A percentile compares a stretch with the other conserved stretches of the same genome.
These are phyloP conservation scores for Lactarius pseudohatsudake DNA, from an alignment of 768 basidiomycete genomes.

Conservation along the genomic window DNA sequence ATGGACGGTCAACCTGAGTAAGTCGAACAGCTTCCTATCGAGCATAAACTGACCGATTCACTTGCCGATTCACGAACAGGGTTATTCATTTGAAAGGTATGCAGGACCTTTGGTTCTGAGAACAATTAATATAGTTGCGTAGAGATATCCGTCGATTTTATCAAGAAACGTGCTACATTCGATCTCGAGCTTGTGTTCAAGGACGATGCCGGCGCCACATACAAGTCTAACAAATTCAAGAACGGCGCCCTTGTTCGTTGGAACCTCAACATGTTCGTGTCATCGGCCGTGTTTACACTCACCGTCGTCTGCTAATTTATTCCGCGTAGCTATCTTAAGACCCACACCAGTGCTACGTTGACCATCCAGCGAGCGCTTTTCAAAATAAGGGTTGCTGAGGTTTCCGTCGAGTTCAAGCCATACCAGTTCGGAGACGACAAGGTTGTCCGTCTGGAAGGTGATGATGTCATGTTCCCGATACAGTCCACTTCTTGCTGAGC, in stretches of 20 bases:
- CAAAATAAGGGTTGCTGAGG: not conserved
- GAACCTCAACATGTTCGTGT: not conserved
- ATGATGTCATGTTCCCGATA: not conserved
- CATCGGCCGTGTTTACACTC: fast-evolving
- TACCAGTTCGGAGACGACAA: not conserved
- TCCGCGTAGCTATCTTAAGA: too few species aligned
- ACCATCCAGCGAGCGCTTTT: not conserved
- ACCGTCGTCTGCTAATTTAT: not conserved
- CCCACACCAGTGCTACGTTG: not conserved
- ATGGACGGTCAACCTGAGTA: not conserved
- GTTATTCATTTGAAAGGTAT: not conserved
- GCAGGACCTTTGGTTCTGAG: not conserved
- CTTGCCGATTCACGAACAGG: not conserved
- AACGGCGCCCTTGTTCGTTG: not conserved
- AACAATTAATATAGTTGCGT: not conserved
- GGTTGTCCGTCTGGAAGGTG: not conserved
- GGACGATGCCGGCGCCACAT: not conserved
- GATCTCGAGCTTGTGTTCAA: not conserved
- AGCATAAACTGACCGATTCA: not conserved
- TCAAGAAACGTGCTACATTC: not conserved
- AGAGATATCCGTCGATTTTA: not conserved
- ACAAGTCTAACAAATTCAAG: not conserved
- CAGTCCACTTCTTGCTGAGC: not conserved
- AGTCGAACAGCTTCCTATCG: not conserved
- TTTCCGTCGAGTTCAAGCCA: not conserved